These are phyloP conservation scores for Aureobasidium sp. DNA, from an alignment of 2,329 filamentous ascomycete species.

Conservation along the genomic window DNA sequence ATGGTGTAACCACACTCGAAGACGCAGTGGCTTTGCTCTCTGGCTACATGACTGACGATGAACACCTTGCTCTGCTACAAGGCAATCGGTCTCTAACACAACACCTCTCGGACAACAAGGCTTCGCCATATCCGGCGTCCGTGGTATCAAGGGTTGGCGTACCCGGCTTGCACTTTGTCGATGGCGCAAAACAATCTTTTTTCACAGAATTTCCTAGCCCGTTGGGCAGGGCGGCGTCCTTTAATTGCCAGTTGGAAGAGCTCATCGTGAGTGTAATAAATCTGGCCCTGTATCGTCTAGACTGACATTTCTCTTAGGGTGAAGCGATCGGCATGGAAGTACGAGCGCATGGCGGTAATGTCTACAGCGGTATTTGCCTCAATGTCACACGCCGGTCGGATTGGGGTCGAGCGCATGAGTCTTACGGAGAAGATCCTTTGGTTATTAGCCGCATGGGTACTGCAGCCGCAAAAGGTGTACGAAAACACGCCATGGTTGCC, in stretches of 20 bases:
- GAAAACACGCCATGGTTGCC: conserved; percentile 30
- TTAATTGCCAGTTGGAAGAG: conserved; percentile 3
- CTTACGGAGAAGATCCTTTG: conserved; percentile 19
- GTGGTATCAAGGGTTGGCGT: conserved; percentile 5
- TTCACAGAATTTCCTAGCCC: conserved; percentile 15
- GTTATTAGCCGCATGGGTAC: conserved; percentile 15
- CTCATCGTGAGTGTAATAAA: background rate
- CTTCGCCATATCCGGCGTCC: conserved; percentile 1
- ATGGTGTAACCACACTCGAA: background rate
- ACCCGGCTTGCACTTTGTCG: conserved; percentile 10
- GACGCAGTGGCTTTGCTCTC: background rate
- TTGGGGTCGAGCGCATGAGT: conserved; percentile 17
- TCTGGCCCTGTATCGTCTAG: too few relatives aligned
- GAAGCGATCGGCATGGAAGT: conserved; percentile 16
- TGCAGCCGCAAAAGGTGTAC: conserved; percentile 10
- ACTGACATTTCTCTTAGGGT: background rate
- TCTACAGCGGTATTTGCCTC: conserved; percentile 18
- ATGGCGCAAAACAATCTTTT: background rate
- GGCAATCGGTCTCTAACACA: background rate
- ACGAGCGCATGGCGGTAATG: conserved; percentile 16
- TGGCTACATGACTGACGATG: conserved; percentile 5
- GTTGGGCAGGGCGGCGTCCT: conserved; percentile 2
- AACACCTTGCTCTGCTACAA: conserved; percentile 11
- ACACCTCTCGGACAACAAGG: conserved; percentile 15
- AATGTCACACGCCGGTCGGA: conserved; percentile 15